A percentile compares a stretch with the other conserved stretches of the same genome.
phyloP scores from a whole-genome alignment of 2,329 filamentous ascomycete genomes.

The Fusarium sp. region DNA sequence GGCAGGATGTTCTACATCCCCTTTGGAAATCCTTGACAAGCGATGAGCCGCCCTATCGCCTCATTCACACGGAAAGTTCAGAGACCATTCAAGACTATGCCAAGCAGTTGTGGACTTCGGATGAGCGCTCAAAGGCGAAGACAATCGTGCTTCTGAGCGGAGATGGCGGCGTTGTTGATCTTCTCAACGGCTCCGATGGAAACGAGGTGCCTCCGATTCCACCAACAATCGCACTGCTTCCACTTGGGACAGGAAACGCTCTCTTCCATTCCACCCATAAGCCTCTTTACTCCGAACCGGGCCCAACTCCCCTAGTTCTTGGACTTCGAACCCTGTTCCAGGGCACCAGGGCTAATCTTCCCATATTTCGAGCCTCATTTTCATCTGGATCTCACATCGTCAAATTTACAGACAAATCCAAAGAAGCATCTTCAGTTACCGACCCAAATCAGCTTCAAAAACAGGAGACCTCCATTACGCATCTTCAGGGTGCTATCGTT shows the following conservation, averaged over 20 bases:
- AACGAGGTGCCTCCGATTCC: slow-evolving; percentile 23
- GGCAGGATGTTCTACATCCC: slow-evolving; percentile 64
- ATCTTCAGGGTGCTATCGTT: slow-evolving; percentile 81
- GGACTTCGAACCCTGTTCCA: slow-evolving; percentile 68
- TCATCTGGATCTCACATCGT: slow-evolving; percentile 66
- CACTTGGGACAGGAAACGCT: slow-evolving; percentile 74
- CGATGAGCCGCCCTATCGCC: slow-evolving; percentile 19
- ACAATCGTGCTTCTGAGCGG: slow-evolving; percentile 84
- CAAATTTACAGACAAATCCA: slow-evolving; percentile 47
- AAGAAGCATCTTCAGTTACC: neutral
- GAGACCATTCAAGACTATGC: slow-evolving; percentile 75
- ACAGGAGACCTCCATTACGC: slow-evolving; percentile 49
- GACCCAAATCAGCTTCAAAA: slow-evolving; percentile 37
- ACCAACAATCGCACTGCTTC: slow-evolving; percentile 65
- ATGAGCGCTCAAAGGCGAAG: slow-evolving; percentile 47
- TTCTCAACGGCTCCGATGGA: slow-evolving; percentile 72
- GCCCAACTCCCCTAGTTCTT: slow-evolving; percentile 58
- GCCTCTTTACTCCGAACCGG: slow-evolving; percentile 58
- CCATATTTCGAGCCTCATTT: slow-evolving; percentile 72
- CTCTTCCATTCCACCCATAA: slow-evolving; percentile 72
- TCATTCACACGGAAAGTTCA: slow-evolving; percentile 72
- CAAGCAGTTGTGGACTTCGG: slow-evolving; percentile 47
- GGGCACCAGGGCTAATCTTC: slow-evolving; percentile 66
- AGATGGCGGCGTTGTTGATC: slow-evolving; percentile 86
- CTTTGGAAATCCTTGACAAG: slow-evolving; percentile 59